phyloP scores from a whole-genome alignment of 23 red algal species.

The Gracilaria gracilis region DNA sequence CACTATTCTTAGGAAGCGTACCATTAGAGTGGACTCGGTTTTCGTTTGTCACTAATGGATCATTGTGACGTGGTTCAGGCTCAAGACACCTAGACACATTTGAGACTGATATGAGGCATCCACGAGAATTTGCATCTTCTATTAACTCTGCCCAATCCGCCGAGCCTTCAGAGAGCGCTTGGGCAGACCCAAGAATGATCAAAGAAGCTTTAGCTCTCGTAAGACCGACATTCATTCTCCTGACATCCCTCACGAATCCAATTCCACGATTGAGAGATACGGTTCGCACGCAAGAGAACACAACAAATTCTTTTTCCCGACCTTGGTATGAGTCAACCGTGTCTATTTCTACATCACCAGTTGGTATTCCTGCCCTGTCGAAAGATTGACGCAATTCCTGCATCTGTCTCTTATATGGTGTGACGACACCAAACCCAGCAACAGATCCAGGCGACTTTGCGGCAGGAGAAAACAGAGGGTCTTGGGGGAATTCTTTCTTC shows the following conservation, averaged over 20 bases:
- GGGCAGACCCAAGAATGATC: slow-evolving; percentile 86
- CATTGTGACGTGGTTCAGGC: neutral
- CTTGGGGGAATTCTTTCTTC: slow-evolving; percentile 69
- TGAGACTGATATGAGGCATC: slow-evolving; percentile 69
- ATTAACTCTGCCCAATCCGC: slow-evolving; percentile 78
- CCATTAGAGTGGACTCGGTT: neutral
- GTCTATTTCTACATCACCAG: slow-evolving; percentile 84
- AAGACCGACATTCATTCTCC: slow-evolving; percentile 97
- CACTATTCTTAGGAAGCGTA: neutral
- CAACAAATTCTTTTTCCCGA: slow-evolving; percentile 91
- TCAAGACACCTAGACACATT: slow-evolving; percentile 57
- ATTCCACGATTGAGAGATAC: slow-evolving; percentile 75
- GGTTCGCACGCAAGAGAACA: slow-evolving; percentile 92
- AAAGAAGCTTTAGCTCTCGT: slow-evolving; percentile 86
- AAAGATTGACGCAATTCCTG: slow-evolving; percentile 71
- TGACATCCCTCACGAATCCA: slow-evolving; percentile 95
- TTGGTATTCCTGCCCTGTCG: slow-evolving; percentile 72
- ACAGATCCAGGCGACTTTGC: slow-evolving; percentile 54
- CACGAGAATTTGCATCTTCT: slow-evolving; percentile 72
- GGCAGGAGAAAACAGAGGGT: slow-evolving; percentile 65
- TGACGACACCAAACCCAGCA: slow-evolving; percentile 77
- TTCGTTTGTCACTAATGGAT: slow-evolving; percentile 3
- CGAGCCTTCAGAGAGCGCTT: slow-evolving; percentile 75
- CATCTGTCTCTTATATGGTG: slow-evolving; percentile 82
- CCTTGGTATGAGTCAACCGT: slow-evolving; percentile 95